Evolutionary conservation across 2,329 filamentous ascomycete genomes (phyloP), one percentile per base, ranked within the genome.

Genomic region (Emergomyces africanus): DNA sequence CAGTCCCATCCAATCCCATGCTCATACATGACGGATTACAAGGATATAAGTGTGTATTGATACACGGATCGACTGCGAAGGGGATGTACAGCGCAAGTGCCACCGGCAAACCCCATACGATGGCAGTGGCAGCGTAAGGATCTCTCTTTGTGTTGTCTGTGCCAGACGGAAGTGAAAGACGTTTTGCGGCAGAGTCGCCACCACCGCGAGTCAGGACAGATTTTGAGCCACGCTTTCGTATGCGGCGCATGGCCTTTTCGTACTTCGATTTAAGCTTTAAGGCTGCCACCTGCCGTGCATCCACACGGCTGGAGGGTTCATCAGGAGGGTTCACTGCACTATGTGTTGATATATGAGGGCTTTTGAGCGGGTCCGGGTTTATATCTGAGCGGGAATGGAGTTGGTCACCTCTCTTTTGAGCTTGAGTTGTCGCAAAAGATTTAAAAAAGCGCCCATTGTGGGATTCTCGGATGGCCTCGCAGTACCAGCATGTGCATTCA

Each of bases 401-500:
- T 48, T 66, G 72, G 61, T 79, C 83, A 10, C 80, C 71, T 9
- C 74, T 67, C 1, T 79, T 78, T 0, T 79, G 79, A 0, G 81
- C 81, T 58, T 71, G 83, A 68, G 69, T 81, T 78, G 54, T 67
- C 61, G 59, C 82, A 72, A 56, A 71, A 62, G 59, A 77, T 67
- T 73, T 64, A 61, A 67, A 66, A 25, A 67, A 59, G 1, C 81
- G 63, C 1, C 74, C 69, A 12, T 76, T 76, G 65, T 84, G 78
- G 1, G 79, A 74, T 49, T 82, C 75, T 39, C 86, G 82, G 57
- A 85, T 79, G 5, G 84, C 80, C 71, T 94, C 89, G 72, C 89
- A 95, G 70, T 91, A 90, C 87, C 88, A 91, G 71, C 88, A 91
- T 0, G 83, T 88, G 66, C 88, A 92, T 70, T 88, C 85, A 1